phyloP scores from a whole-genome alignment of 169 alveolate genomes.

The Plasmodium malariae region DNA sequence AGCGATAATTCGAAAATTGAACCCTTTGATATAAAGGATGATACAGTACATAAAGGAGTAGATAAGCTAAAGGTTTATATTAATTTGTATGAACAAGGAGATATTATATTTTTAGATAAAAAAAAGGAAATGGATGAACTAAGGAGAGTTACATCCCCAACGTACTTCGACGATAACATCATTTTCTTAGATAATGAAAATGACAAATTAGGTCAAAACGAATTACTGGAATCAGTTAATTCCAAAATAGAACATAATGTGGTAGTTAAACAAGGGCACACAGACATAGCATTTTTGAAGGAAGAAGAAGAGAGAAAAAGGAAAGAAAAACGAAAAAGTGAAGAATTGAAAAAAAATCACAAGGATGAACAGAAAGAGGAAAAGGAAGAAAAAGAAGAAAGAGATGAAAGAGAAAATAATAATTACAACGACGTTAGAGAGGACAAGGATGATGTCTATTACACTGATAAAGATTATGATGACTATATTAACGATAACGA shows the following conservation, averaged over 20 bases:
- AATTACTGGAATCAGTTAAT: not conserved
- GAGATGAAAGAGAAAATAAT: not conserved
- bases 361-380: not conserved
- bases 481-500: not conserved
- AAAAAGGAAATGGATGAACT: constrained; percentile 15
- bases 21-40: not conserved
- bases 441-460: too few species aligned
- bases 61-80: not conserved
- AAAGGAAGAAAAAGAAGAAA: not conserved
- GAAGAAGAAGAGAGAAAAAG: not conserved
- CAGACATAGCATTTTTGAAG: not conserved
- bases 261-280: not conserved
- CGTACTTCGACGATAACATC: constrained; percentile 12
- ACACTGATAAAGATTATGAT: too few species aligned
- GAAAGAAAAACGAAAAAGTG: not conserved
- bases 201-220: not conserved
- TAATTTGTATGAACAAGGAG: constrained; percentile 25
- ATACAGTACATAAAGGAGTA: not conserved
- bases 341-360: not conserved
- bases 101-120: not conserved
- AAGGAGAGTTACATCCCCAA: constrained; percentile 2
- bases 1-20: not conserved
- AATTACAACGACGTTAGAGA: too few species aligned
- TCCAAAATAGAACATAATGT: not conserved
- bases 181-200: not conserved